Percentiles rank a stretch among this genome's conserved stretches.
phyloP scores from a whole-genome alignment of 1,284 basidiomycete species.

The Boletus sp. region DNA sequence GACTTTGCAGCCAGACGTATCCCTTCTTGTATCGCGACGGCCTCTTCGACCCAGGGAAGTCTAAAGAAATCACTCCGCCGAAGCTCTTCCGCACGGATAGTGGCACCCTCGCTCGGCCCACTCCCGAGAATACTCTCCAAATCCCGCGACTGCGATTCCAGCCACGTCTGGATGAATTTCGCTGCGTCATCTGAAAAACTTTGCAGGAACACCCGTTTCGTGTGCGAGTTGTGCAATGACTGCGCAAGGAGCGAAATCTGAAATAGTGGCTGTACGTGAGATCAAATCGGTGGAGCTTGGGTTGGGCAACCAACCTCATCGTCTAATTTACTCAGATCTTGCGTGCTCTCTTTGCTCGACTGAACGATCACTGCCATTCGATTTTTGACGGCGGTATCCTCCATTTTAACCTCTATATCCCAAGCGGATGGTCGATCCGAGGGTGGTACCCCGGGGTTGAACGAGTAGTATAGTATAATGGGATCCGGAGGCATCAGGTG shows the following conservation, averaged over 20 bases:
- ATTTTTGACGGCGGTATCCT: conserved; percentile 73
- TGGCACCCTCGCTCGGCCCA: conserved; percentile 77
- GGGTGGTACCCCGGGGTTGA: conserved; percentile 55
- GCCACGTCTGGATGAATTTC: conserved; percentile 84
- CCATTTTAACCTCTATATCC: conserved; percentile 88
- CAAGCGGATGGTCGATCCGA: conserved; percentile 69
- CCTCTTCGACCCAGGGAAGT: conserved; percentile 84
- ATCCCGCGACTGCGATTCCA: conserved; percentile 88
- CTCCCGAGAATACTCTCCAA: conserved; percentile 86
- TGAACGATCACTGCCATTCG: conserved; percentile 77
- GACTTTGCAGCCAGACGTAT: conserved; percentile 46
- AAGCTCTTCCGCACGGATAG: conserved; percentile 82
- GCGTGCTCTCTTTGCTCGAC: conserved; percentile 64
- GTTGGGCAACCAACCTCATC: conserved; percentile 63
- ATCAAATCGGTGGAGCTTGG: conserved; percentile 14
- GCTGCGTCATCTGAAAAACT: conserved; percentile 80
- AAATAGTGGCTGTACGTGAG: conserved; percentile 6
- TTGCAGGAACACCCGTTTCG: conserved; percentile 83
- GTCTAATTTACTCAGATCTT: conserved; percentile 74
- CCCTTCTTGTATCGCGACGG: conserved; percentile 55
- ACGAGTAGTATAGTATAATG: conserved; percentile 76
- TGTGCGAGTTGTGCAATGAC: conserved; percentile 79
- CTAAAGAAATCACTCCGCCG: conserved; percentile 86
- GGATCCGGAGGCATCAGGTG: conserved; percentile 80
- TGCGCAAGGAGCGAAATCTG: conserved; percentile 77